A percentile compares a stretch with the other conserved stretches of the same genome.
Conservation (phyloP, 495 filamentous ascomycete genomes). For the Polyplosphaeria fusca region DNA sequence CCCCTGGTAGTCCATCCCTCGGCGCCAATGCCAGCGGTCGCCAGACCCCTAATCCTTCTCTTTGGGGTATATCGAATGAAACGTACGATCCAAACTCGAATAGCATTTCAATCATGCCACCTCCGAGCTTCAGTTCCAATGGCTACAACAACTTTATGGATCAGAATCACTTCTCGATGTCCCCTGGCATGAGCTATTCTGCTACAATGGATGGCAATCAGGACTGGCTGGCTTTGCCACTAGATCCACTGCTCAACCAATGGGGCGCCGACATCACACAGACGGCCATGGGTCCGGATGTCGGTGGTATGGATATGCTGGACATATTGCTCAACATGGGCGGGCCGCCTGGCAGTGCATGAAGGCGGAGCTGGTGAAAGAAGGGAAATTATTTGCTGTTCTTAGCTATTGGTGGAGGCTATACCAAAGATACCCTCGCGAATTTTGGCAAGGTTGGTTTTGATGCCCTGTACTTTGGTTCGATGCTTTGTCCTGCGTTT, state of each 20-base stretch:
- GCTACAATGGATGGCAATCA: slow-evolving; percentile 5
- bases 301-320: slow-evolving; percentile 42
- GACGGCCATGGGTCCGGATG: slow-evolving; percentile 43
- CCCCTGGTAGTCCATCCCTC: slow-evolving; percentile 15
- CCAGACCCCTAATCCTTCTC: slow-evolving; percentile 34
- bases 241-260: slow-evolving; percentile 45
- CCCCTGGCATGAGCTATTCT: not conserved
- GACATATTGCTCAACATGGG: slow-evolving; percentile 38
- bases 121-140: slow-evolving; percentile 39
- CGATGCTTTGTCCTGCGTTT: too few species aligned
- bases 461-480: too few species aligned
- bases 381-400: too few species aligned
- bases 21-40: slow-evolving; percentile 20
- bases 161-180: not conserved
- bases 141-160: slow-evolving; percentile 4
- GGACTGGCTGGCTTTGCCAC: slow-evolving; percentile 50
- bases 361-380: too few species aligned
- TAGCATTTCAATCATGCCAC: slow-evolving; percentile 49
- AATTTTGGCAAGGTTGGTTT: too few species aligned
- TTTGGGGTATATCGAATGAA: slow-evolving; percentile 43
- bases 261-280: slow-evolving; percentile 39
- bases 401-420: too few species aligned
- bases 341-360: slow-evolving; percentile 8
- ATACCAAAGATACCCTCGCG: too few species aligned
- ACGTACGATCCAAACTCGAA: slow-evolving; percentile 44